phyloP scores from a whole-genome alignment of 2,329 filamentous ascomycete species.

The Myotisia sp. region DNA sequence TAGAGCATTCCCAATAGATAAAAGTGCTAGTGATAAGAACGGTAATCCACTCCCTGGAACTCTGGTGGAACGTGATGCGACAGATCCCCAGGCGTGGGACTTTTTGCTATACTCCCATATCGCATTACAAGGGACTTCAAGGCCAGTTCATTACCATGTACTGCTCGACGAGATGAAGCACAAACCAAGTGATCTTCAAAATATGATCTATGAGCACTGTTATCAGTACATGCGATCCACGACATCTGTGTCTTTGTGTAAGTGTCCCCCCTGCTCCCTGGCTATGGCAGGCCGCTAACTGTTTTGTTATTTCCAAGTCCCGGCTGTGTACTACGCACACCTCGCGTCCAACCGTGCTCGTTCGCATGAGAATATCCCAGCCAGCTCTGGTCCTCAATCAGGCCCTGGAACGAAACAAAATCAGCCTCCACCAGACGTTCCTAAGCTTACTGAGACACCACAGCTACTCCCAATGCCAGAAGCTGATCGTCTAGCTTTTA shows the following conservation, averaged over 20 bases:
- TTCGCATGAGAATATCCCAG: slow-evolving; percentile 49
- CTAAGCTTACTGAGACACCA: slow-evolving; percentile 18
- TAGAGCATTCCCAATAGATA: slow-evolving; percentile 67
- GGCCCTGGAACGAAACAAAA: slow-evolving; percentile 25
- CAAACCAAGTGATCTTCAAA: slow-evolving; percentile 55
- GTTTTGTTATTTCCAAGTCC: slow-evolving; percentile 29
- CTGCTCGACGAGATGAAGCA: slow-evolving; percentile 66
- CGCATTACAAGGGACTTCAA: slow-evolving; percentile 85
- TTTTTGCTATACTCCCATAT: slow-evolving; percentile 60
- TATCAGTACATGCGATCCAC: slow-evolving; percentile 89
- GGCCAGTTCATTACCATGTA: slow-evolving; percentile 84
- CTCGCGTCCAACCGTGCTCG: slow-evolving; percentile 68
- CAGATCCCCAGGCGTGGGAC: slow-evolving; percentile 78
- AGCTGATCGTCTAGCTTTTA: slow-evolving; percentile 19
- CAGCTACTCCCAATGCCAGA: slow-evolving; percentile 23
- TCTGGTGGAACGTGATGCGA: slow-evolving; percentile 77
- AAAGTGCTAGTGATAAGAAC: slow-evolving; percentile 50
- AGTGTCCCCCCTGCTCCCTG: slow-evolving; percentile 10
- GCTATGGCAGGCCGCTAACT: not conserved
- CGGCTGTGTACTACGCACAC: slow-evolving; percentile 92
- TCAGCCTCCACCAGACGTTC: slow-evolving; percentile 17
- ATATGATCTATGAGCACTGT: slow-evolving; percentile 85
- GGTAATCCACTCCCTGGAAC: slow-evolving; percentile 75
- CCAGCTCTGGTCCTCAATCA: slow-evolving; percentile 27
- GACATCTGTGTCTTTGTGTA: slow-evolving; percentile 69